Base-by-base conservation (phyloP, 495 filamentous ascomycete genomes). In the Penicillium angulare region DNA sequence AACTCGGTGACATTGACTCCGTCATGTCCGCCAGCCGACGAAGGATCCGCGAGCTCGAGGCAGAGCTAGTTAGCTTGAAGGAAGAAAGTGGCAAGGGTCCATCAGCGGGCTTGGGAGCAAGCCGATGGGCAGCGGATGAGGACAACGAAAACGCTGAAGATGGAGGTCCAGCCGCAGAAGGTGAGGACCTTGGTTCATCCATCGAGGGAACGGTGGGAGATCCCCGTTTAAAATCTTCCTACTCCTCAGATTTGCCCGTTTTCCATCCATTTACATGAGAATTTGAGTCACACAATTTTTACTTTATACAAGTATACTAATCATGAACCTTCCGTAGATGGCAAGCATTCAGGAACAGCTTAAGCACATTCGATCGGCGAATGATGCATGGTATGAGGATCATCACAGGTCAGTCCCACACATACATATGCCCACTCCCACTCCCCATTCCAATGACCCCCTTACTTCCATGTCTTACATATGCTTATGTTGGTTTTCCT, bases 171-270 rank as follows among this genome's bases (percentile, higher is more conserved):
- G 63, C 68, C 58, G 61, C 65, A 68, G 74, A 75, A 77, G 73
- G 74, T 78, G 74, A 78, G 74, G 68, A 77, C 61, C 69, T 76
- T 66, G 74, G 75, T 63, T 69, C 74, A 71, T 76, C 72, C 55
- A 76, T 78, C 60, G 68, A 78, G 72, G 75, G 75, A 75, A 75
- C 73, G 72, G 75, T 78, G 73, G 72, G 75, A 66, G 45, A 63
- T 68, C 74, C 73, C 67, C 67, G 66, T 70, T 66, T 65, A 49
- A 61, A 61, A 49, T 47, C 53, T 39, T 66, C 66, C 53, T 64
- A 51, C 48, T 69, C 58, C 56, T 69, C 66, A 57, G 47, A 57
- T 50, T 59, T 72, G 43, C 62, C 66, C 46, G 47, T 50, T 56
- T 69, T 65, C 49, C 68, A 65, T 56, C 66, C 65, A 49, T 71